Evolutionary conservation across 148 eudicot genomes (phyloP).

Genomic region (Arbutus unedo): DNA sequence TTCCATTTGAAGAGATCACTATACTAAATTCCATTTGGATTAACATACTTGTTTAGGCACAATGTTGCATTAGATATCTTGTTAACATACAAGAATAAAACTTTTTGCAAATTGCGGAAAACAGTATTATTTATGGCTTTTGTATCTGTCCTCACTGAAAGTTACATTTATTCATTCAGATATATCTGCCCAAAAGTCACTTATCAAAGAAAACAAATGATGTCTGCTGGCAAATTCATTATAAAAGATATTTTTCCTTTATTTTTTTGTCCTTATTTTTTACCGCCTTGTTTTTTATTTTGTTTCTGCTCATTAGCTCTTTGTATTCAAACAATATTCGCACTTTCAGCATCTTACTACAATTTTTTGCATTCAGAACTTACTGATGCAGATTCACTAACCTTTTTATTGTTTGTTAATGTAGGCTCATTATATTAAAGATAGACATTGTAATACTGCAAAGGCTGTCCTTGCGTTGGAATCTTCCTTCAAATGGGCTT

Average conservation of each 20-base stretch:
- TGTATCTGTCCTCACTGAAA: not conserved
- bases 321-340: not conserved
- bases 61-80: not conserved
- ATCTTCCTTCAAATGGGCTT: conserved; percentile 93
- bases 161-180: not conserved
- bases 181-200: not conserved
- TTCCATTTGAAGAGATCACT: not conserved
- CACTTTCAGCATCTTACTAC: not conserved
- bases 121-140: not conserved
- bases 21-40: not conserved
- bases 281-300: not conserved
- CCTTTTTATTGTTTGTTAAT: not conserved
- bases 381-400: not conserved
- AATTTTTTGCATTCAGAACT: not conserved
- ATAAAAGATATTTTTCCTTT: not conserved
- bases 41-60: not conserved
- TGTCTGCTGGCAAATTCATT: not conserved
- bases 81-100: not conserved
- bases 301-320: not conserved
- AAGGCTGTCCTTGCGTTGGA: conserved; percentile 77
- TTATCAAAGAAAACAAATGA: not conserved
- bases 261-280: not conserved
- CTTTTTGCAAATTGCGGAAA: not conserved
- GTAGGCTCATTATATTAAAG: conserved; percentile 89
- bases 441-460: conserved; percentile 80